A percentile compares a stretch with the other conserved stretches of the same genome.
Conservation (phyloP, 768 basidiomycete genomes). For the Cyclocybe aegerita region DNA sequence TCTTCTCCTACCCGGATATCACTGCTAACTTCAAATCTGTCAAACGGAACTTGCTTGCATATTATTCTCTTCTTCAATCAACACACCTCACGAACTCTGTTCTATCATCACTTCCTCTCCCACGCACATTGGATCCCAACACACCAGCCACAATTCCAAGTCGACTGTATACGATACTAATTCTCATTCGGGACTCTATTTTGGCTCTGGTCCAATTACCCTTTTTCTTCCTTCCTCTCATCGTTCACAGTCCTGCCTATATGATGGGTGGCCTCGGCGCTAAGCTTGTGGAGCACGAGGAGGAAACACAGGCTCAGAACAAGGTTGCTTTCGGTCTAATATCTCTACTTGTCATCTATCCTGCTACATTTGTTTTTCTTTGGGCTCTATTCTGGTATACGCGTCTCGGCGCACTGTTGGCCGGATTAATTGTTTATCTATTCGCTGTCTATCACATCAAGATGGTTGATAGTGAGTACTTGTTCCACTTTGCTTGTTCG, state of each 20-base stretch:
- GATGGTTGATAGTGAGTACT: constrained; percentile 77
- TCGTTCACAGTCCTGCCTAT: constrained; percentile 86
- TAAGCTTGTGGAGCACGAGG: constrained; percentile 75
- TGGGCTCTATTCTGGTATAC: constrained; percentile 86
- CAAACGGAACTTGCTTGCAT: constrained; percentile 75
- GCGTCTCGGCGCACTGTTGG: constrained; percentile 68
- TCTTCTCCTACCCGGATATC: constrained; percentile 72
- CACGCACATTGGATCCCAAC: constrained; percentile 79
- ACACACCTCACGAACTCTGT: constrained; percentile 84
- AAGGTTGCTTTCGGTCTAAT: constrained; percentile 89
- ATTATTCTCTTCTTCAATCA: constrained; percentile 83
- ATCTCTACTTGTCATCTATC: constrained; percentile 73
- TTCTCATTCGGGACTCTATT: constrained; percentile 79
- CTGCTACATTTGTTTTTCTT: constrained; percentile 77
- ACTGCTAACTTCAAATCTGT: constrained; percentile 59
- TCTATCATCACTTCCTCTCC: constrained; percentile 81
- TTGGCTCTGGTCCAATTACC: constrained; percentile 73
- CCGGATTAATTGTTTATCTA: constrained; percentile 67
- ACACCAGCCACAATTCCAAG: constrained; percentile 75
- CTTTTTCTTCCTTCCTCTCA: constrained; percentile 84
- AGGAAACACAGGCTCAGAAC: constrained; percentile 96
- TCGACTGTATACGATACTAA: constrained; percentile 74
- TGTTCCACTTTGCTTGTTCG: constrained; percentile 3
- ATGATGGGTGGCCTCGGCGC: constrained; percentile 76
- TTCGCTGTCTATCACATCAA: constrained; percentile 85